These are phyloP conservation scores for Funneliformis mosseae DNA, from an alignment of 192 early-diverging fungal species.

Conservation along the genomic window DNA sequence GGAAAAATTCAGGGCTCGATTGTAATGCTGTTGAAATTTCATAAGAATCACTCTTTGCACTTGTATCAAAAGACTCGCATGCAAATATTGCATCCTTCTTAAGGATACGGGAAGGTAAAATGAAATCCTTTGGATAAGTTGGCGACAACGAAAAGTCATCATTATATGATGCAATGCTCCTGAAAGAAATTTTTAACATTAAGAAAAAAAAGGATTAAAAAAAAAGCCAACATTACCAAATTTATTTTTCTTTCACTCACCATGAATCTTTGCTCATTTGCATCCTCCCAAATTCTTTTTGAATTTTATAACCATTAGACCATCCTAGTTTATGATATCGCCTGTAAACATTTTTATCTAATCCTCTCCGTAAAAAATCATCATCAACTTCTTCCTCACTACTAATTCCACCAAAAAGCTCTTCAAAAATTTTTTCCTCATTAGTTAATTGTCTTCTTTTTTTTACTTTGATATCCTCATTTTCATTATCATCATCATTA, in stretches of 20 bases:
- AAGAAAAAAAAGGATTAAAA: background rate
- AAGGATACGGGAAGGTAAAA: slow-evolving; percentile 40
- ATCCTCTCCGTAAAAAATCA: background rate
- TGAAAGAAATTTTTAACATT: background rate
- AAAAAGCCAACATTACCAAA: background rate
- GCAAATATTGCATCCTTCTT: background rate
- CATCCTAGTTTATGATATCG: slow-evolving; percentile 35
- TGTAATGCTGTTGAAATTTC: background rate
- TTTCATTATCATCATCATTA: background rate
- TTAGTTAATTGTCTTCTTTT: background rate
- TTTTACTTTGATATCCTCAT: background rate
- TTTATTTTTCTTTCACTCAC: slow-evolving; percentile 3
- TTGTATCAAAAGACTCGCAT: background rate
- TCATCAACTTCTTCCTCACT: slow-evolving; percentile 25
- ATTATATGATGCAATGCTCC: slow-evolving; percentile 42
- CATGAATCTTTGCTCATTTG: slow-evolving; percentile 37
- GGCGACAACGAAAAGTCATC: slow-evolving; percentile 41
- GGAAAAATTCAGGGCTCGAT: slow-evolving; percentile 25
- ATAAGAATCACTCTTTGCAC: background rate
- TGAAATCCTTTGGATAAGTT: slow-evolving; percentile 46
- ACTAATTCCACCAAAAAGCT: slow-evolving; percentile 19
- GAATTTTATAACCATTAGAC: slow-evolving; percentile 42
- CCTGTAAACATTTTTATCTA: slow-evolving; percentile 19
- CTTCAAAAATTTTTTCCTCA: slow-evolving; percentile 13
- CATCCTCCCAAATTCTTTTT: slow-evolving; percentile 41